Evolutionary conservation across 495 filamentous ascomycete genomes (phyloP), one percentile per base, ranked within the genome.

Genomic region (Hypoxylon lienhwacheense): DNA sequence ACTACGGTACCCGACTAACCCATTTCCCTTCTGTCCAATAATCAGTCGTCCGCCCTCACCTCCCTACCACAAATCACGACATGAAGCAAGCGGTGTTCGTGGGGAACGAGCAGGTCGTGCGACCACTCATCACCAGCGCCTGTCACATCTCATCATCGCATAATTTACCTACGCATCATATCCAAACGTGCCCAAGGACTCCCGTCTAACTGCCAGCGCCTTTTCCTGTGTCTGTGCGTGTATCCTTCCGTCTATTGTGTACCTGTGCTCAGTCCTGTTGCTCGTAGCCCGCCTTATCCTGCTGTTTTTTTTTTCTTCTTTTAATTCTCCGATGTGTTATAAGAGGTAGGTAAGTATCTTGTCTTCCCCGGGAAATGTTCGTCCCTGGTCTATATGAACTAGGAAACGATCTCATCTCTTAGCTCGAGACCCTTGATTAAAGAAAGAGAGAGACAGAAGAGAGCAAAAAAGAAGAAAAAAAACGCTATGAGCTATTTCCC

Each of bases 41-140:
- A 29, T 21, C 37, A 7, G 31, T 25, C 42, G 19, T 39, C 43
- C 40, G 44, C 43, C 47, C 16, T 46, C 47, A 36, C 32, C 47
- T 36, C 29, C n/a, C 24, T 48, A 52, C 46, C 36, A 56, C 58
- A 43, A 56, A 61, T 53, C 58, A 56, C 52, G 17, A 21, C 58
- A 61, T 47, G 32, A 32, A 5, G 8, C 22, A 61, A 61, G 58
- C 42, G 39, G 52, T 61, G 24, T 37, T 47, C 58, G 26, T 52
- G 37, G 52, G 58, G 39, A 51, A 61, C 47, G 34, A 45, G 58
- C 47, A 61, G 47, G 47, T 44, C 31, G 52, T 61, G 47, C 45
- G 16, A 56, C 58, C 52, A 47, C 29, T 47, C 25, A 41, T 47
- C 26, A 31, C 17, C 32, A 49, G 37, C 47, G 43, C 34, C 47